Evolutionary conservation across 2,329 filamentous ascomycete species (phyloP).

Genomic region (Alternaria sp.): DNA sequence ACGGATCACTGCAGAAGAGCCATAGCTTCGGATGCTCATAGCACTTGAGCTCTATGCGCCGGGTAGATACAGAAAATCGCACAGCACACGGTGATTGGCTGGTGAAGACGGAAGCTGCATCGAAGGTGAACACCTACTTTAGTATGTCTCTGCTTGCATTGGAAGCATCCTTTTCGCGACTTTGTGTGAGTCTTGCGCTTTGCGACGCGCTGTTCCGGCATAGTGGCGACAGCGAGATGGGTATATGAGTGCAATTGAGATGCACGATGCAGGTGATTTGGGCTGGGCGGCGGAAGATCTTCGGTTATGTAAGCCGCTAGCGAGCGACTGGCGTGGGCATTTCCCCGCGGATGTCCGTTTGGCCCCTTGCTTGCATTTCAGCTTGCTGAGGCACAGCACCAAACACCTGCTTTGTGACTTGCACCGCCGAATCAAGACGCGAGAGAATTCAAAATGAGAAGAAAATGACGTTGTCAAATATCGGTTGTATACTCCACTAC

Average conservation of each 20-base stretch:
- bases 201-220: slow-evolving; percentile 28
- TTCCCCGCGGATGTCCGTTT: not conserved
- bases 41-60: not conserved
- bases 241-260: not conserved
- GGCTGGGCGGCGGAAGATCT: not conserved
- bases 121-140: slow-evolving; percentile 31
- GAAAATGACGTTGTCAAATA: not conserved
- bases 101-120: not conserved
- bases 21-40: not conserved
- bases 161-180: slow-evolving; percentile 38
- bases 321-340: not conserved
- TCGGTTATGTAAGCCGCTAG: slow-evolving; percentile 14
- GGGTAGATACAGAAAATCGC: not conserved
- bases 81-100: slow-evolving; percentile 13
- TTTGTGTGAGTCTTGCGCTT: slow-evolving; percentile 44
- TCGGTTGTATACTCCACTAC: not conserved
- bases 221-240: slow-evolving; percentile 1
- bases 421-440: not conserved
- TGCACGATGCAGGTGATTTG: not conserved
- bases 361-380: not conserved
- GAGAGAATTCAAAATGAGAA: not conserved
- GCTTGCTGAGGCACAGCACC: not conserved
- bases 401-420: not conserved
- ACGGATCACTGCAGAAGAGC: not conserved
- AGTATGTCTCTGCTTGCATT: slow-evolving; percentile 43